These are phyloP conservation scores for Pichia exigua DNA, from an alignment of 805 yeast species.

Conservation along the genomic window DNA sequence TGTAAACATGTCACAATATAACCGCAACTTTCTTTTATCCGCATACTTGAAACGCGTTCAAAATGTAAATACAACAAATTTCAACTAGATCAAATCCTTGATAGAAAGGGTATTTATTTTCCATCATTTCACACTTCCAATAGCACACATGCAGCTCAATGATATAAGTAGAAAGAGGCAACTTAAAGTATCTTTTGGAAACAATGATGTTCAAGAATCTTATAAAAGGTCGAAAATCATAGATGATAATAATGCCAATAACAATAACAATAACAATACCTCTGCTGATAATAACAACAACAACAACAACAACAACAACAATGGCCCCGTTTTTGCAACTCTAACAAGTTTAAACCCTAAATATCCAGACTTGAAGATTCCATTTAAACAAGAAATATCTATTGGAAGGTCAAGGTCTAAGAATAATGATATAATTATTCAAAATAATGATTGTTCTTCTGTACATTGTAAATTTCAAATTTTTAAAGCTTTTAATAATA, in stretches of 20 bases:
- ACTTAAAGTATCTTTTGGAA: conserved; percentile 3
- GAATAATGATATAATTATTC: conserved; percentile 43
- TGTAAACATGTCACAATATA: no score
- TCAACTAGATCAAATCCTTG: neutral
- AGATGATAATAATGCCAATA: neutral
- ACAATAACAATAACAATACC: neutral
- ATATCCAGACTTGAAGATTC: conserved; percentile 5
- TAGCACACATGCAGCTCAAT: neutral
- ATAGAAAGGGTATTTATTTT: no score
- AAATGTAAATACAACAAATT: no score
- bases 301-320: neutral
- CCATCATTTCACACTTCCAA: neutral
- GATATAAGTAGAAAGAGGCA: neutral
- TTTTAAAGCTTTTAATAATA: conserved; percentile 29
- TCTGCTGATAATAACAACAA: no score
- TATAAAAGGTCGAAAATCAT: neutral
- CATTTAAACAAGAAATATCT: conserved; percentile 7
- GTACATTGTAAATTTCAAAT: conserved; percentile 48
- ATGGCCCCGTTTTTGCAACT: conserved; percentile 7
- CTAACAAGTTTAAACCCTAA: conserved; percentile 9
- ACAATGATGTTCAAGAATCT: neutral
- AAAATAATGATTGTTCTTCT: conserved; percentile 49
- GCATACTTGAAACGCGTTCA: neutral
- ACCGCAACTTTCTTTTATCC: neutral
- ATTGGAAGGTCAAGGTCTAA: conserved; percentile 28